Evolutionary conservation across 2,329 filamentous ascomycete species (phyloP).

Genomic region (Chaetomium sp.): DNA sequence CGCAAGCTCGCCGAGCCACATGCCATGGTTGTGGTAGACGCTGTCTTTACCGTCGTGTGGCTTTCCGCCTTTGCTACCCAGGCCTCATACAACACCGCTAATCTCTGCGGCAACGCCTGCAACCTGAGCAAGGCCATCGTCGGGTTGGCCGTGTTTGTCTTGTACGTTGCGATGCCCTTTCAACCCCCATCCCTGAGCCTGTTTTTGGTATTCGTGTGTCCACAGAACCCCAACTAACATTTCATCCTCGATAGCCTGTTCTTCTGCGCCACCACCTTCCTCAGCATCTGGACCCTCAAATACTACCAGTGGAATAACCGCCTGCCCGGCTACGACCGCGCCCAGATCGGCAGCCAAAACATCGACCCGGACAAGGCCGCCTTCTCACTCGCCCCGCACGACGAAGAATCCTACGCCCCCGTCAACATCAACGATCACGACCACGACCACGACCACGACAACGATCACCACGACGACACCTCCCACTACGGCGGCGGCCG

Average conservation of each 20-base stretch:
- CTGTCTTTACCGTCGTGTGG: slow-evolving; percentile 55
- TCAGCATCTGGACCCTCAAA: slow-evolving; percentile 54
- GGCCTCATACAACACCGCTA: slow-evolving; percentile 54
- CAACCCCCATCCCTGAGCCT: not conserved
- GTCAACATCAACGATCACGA: slow-evolving; percentile 51
- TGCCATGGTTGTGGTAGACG: slow-evolving; percentile 54
- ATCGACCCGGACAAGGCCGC: slow-evolving; percentile 65
- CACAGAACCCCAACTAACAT: not conserved
- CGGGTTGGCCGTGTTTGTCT: slow-evolving; percentile 55
- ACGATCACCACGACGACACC: slow-evolving; percentile 27
- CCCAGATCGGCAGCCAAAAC: slow-evolving; percentile 34
- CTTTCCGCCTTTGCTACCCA: slow-evolving; percentile 61
- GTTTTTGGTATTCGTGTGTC: not conserved
- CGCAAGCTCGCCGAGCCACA: slow-evolving; percentile 56
- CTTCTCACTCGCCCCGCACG: slow-evolving; percentile 61
- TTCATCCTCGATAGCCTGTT: slow-evolving; percentile 39
- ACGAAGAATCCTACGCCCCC: slow-evolving; percentile 59
- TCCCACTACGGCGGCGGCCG: slow-evolving; percentile 21
- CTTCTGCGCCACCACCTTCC: slow-evolving; percentile 45
- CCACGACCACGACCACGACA: slow-evolving; percentile 38
- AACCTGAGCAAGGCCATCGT: slow-evolving; percentile 57
- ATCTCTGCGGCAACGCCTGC: slow-evolving; percentile 50
- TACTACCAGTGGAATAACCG: slow-evolving; percentile 57
- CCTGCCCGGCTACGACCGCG: slow-evolving; percentile 53
- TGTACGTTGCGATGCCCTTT: slow-evolving; percentile 38